Evolutionary conservation across 2,329 filamentous ascomycete species (phyloP).

Genomic region (Xylaria digitata): DNA sequence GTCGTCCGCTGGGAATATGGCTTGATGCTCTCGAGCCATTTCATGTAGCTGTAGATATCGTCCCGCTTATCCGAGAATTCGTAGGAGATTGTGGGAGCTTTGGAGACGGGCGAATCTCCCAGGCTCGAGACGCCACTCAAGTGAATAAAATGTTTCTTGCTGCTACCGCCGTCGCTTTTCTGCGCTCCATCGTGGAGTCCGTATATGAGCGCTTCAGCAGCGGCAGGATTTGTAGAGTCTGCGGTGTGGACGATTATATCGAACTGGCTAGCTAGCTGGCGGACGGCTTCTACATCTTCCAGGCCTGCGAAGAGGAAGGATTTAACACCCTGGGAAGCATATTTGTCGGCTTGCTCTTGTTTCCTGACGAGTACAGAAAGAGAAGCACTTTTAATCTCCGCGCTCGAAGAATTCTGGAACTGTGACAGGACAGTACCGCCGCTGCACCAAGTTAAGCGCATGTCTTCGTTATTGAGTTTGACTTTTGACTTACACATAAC

Average conservation of each 20-base stretch:
- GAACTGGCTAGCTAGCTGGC: neutral
- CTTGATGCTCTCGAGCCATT: constrained; percentile 11
- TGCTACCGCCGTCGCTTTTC: neutral
- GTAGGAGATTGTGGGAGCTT: neutral
- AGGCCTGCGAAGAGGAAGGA: neutral
- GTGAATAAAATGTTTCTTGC: constrained; percentile 1
- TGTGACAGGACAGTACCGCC: constrained; percentile 3
- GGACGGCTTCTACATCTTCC: constrained; percentile 1
- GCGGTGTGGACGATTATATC: constrained; percentile 7
- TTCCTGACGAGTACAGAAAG: constrained; percentile 12
- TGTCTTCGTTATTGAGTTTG: too few species aligned
- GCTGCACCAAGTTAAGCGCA: neutral
- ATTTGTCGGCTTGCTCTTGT: constrained; percentile 13
- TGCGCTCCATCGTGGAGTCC: neutral
- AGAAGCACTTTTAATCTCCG: neutral
- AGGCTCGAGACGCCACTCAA: constrained; percentile 9
- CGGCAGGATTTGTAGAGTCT: neutral
- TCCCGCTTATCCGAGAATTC: constrained; percentile 14
- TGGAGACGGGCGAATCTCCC: constrained; percentile 9
- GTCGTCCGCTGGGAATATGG: constrained; percentile 18
- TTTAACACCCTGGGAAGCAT: constrained; percentile 1
- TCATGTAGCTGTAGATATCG: constrained; percentile 19
- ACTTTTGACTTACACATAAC: too few species aligned
- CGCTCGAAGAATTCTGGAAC: neutral
- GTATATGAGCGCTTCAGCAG: neutral